phyloP scores from a whole-genome alignment of 2,329 filamentous ascomycete species.

The Periconia digitata region DNA sequence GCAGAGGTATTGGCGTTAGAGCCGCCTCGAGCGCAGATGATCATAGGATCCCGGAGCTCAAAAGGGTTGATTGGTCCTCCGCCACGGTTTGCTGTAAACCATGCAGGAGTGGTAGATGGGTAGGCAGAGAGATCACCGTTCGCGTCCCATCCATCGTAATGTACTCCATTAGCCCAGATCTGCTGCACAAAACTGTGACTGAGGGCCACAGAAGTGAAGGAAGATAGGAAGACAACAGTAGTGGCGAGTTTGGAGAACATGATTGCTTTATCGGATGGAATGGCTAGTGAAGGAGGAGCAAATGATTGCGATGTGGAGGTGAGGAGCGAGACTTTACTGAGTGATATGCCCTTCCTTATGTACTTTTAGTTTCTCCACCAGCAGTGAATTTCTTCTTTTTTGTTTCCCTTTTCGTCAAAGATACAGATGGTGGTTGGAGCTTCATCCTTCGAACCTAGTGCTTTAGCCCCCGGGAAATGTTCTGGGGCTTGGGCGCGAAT shows the following conservation, averaged over 20 bases:
- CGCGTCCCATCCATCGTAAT: constrained; percentile 15
- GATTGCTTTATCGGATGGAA: neutral
- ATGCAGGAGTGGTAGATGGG: constrained; percentile 4
- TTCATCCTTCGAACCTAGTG: no score
- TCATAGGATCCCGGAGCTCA: constrained; percentile 14
- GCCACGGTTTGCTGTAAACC: constrained; percentile 20
- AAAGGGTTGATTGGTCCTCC: constrained; percentile 27
- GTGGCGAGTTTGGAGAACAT: neutral
- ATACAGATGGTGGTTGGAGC: neutral
- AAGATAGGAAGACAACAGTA: neutral
- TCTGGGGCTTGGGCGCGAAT: neutral
- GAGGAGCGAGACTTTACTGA: neutral
- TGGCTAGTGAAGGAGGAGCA: neutral
- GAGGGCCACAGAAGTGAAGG: neutral
- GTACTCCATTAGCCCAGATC: constrained; percentile 8
- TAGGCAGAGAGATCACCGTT: constrained; percentile 5
- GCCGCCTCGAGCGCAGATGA: constrained; percentile 28
- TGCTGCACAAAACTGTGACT: constrained; percentile 3
- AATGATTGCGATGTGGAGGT: neutral
- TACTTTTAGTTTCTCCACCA: neutral
- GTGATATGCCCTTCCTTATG: neutral
- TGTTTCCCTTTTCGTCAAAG: neutral
- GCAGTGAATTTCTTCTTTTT: neutral
- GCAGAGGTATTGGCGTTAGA: constrained; percentile 19
- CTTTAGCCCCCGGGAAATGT: no score